Evolutionary conservation across 2,329 filamentous ascomycete genomes (phyloP), one percentile per base, ranked within the genome.

Genomic region (Curvularia sp.): DNA sequence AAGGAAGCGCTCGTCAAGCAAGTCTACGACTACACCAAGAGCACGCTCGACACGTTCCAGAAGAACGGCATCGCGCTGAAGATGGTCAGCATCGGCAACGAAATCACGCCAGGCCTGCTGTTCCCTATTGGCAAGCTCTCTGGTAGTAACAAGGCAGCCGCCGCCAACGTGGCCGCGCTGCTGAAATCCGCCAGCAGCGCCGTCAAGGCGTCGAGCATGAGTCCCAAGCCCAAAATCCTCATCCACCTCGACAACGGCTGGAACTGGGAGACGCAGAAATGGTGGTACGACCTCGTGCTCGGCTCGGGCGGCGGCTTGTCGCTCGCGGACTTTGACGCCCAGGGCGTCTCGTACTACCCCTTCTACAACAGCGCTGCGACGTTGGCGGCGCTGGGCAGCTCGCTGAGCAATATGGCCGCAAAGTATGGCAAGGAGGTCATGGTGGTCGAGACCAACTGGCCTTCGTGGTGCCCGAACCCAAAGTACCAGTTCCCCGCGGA

Each of bases 241-340:
- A 84, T 92, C 39, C 89, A 92, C 68, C 81, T 91, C 3, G 88
- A 92, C 73, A 89, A 90, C 68, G 89, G 89, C n/a, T 92, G 88
- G 87, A 83, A 89, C 62, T 90, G 85, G 86, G 80, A 76, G 3
- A 83, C 84, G 2, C 88, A 91, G 71, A 77, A 88, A 60, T 87
- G 82, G 78, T 90, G 85, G 75, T 92, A 91, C 76, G 82, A 82
- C 23, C 80, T 78, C 2, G 82, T 88, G 0, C 68, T 74, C 5
- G 55, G 48, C 5, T 68, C 67, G 0, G 71, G 70, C 13, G 87
- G 84, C 1, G 79, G 80, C 1, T 78, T 89, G 3, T 69, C 74
- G 3, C 66, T 78, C 0, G 76, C 78, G 5, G 88, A 90, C 63
- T 91, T 87, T 58, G 89, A 92, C 72, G 82, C 89, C 63, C 89